Evolutionary conservation across 108 stramenopile species (phyloP), one percentile per base, ranked within the genome.

Genomic region (Fistulifera pelliculosa): DNA sequence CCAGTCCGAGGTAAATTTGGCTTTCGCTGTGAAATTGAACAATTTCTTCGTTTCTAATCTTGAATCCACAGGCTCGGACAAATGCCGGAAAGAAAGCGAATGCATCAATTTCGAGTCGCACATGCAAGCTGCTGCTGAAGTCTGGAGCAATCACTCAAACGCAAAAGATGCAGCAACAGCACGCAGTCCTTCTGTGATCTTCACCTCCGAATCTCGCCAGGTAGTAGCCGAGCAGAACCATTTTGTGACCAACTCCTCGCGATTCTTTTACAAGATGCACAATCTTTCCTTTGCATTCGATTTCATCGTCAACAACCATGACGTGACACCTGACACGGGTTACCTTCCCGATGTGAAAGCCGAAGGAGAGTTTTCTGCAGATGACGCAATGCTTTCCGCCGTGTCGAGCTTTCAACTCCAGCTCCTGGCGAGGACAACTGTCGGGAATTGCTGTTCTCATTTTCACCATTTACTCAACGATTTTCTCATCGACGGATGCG

Each of bases 1-100:
- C 75, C 75, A 14, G 68, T 76, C 31, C 69, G 75, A 41, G 44
- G 44, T 45, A 21, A 45, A 11, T 45, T 19, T n/a, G n/a, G n/a
- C n/a, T n/a, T n/a, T n/a, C n/a, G n/a, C n/a, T n/a, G n/a, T n/a
- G 31, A 35, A 35, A 35, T 35, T 35, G 31, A n/a, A n/a, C n/a
- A n/a, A n/a, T 11, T 41, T 14, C 40, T 14, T 41, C 44, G 44
- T 45, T 11, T 45, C 19, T 14, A 17, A 45, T 45, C 6, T 45
- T 45, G 44, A 45, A 45, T 8, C 44, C 6, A 4, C 44, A 45
- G 70, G 61, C 13, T 71, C 75, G 13, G 75, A 76, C 52, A 76
- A 76, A 59, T 76, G 75, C 39, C 15, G 47, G 4, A 27, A 12
- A 16, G 75, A 76, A 54, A 70, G 69, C 38, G 70, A 76, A 58